Conservation (phyloP, 2,329 filamentous ascomycete genomes). For the Fusarium mundagurra region DNA sequence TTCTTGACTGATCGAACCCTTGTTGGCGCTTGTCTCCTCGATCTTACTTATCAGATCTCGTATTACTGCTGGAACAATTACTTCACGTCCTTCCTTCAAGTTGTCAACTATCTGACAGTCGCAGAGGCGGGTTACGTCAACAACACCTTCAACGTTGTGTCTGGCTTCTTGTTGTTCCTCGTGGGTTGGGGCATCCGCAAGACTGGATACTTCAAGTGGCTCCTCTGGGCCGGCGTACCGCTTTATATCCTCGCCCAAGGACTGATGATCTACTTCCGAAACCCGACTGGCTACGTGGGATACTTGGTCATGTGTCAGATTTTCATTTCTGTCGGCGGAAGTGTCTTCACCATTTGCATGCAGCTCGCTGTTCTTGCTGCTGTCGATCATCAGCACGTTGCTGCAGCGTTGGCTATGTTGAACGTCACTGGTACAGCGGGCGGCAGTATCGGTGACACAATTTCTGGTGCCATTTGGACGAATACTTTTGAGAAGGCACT, state of each 20-base stretch:
- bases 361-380: conserved; percentile 68
- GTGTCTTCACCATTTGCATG: conserved; percentile 63
- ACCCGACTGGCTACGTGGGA: conserved; percentile 53
- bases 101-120: conserved; percentile 56
- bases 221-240: conserved; percentile 55
- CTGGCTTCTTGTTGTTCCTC: conserved; percentile 58
- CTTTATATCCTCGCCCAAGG: conserved; percentile 64
- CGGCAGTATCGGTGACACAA: conserved; percentile 55
- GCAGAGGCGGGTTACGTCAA: conserved; percentile 57
- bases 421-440: conserved; percentile 56
- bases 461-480: conserved; percentile 55
- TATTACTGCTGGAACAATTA: conserved; percentile 65
- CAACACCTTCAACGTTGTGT: conserved; percentile 62
- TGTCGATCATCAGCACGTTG: conserved; percentile 63
- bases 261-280: conserved; percentile 49
- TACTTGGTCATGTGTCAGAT: conserved; percentile 64
- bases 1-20: conserved; percentile 63
- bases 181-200: conserved; percentile 57
- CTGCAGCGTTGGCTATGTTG: conserved; percentile 58
- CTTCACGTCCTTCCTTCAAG: conserved; percentile 65
- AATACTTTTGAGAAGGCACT: conserved; percentile 47
- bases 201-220: conserved; percentile 61
- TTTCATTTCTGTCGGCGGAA: conserved; percentile 62
- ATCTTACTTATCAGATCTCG: conserved; percentile 56
- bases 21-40: conserved; percentile 59